These are phyloP conservation scores for Medicago truncatula DNA, from an alignment of 306 rosid genomes.

Conservation along the genomic window DNA sequence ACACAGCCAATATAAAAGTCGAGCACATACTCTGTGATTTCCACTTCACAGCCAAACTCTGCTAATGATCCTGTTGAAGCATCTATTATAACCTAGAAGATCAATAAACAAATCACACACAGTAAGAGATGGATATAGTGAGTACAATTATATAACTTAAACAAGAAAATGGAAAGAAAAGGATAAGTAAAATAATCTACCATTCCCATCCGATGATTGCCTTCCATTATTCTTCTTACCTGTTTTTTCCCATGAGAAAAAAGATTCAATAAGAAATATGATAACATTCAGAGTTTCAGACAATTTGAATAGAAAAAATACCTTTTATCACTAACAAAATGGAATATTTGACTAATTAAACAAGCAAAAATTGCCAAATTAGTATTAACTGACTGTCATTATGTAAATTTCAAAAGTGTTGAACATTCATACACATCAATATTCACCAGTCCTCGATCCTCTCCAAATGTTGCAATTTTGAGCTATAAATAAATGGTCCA, in stretches of 20 bases:
- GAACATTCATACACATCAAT: constrained; percentile 12
- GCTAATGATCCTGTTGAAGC: constrained; percentile 78
- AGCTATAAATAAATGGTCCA: constrained; percentile 21
- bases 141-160: constrained; percentile 36
- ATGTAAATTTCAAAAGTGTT: constrained; percentile 12
- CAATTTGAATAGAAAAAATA: constrained; percentile 24
- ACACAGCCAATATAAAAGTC: constrained; percentile 34
- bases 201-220: constrained; percentile 99
- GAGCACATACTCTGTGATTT: constrained; percentile 93
- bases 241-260: constrained; percentile 44
- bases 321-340: constrained; percentile 19
- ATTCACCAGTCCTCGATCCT: constrained; percentile 20
- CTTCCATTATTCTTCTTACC: constrained; percentile 99
- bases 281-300: constrained; percentile 36
- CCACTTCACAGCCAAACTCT: constrained; percentile 96
- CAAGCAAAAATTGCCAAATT: constrained; percentile 29
- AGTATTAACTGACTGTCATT: constrained; percentile 9
- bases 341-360: constrained; percentile 32
- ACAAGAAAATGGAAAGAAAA: constrained; percentile 38
- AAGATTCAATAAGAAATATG: constrained; percentile 25
- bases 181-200: constrained; percentile 59
- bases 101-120: constrained; percentile 47
- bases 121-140: constrained; percentile 37
- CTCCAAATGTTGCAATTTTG: constrained; percentile 25
- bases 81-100: constrained; percentile 74